A percentile compares a stretch with the other conserved stretches of the same genome.
These are phyloP conservation scores for Podaxis pistillaris DNA, from an alignment of 768 basidiomycete species.

Conservation along the genomic window DNA sequence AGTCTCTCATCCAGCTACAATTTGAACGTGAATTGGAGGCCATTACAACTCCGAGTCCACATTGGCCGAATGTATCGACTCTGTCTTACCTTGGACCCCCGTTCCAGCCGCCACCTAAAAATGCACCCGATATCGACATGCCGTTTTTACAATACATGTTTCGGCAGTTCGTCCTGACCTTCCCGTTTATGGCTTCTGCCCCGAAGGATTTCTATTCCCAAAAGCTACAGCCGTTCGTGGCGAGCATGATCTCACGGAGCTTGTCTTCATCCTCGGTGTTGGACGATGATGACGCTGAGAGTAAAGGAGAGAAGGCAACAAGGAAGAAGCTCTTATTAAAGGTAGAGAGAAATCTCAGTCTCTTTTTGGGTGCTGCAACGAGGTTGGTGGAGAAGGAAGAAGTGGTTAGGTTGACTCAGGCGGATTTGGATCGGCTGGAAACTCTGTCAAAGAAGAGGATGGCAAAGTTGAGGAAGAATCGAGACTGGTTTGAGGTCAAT, in stretches of 20 bases:
- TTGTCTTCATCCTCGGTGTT: slow-evolving; percentile 60
- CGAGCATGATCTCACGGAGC: slow-evolving; percentile 78
- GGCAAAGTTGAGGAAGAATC: slow-evolving; percentile 42
- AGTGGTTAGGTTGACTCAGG: slow-evolving; percentile 84
- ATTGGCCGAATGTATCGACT: slow-evolving; percentile 45
- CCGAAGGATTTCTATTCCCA: slow-evolving; percentile 90
- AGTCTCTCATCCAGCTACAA: slow-evolving; percentile 86
- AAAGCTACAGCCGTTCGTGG: slow-evolving; percentile 93
- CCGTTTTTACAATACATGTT: slow-evolving; percentile 91
- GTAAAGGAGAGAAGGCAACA: slow-evolving; percentile 49
- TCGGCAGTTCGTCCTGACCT: slow-evolving; percentile 89
- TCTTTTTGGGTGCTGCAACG: slow-evolving; percentile 79
- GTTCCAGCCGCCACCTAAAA: slow-evolving; percentile 69
- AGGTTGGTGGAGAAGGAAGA: slow-evolving; percentile 86
- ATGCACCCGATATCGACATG: slow-evolving; percentile 61
- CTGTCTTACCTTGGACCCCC: slow-evolving; percentile 89
- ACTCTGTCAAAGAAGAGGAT: slow-evolving; percentile 62
- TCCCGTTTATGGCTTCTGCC: slow-evolving; percentile 90
- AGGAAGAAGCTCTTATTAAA: slow-evolving; percentile 71
- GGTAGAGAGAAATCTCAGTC: slow-evolving; percentile 78
- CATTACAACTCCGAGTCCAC: slow-evolving; percentile 37
- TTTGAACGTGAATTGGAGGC: slow-evolving; percentile 79
- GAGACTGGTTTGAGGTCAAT: slow-evolving; percentile 83
- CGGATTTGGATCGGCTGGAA: slow-evolving; percentile 80
- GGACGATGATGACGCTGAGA: slow-evolving; percentile 40